A percentile compares a stretch with the other conserved stretches of the same genome.
These are phyloP conservation scores for Colletotrichum siamense DNA, from an alignment of 2,329 filamentous ascomycete species.

Conservation along the genomic window DNA sequence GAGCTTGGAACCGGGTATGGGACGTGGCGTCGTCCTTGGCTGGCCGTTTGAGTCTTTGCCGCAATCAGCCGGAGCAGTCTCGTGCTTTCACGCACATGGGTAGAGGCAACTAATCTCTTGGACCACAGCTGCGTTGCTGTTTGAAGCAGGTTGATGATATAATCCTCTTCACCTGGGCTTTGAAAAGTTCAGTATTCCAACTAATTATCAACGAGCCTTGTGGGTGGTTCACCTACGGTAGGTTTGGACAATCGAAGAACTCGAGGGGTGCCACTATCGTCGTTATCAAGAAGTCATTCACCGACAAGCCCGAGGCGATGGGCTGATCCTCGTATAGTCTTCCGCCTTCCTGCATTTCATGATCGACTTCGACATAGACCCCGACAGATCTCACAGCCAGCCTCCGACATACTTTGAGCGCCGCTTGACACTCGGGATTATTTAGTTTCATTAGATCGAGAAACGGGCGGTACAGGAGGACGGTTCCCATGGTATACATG, in stretches of 20 bases:
- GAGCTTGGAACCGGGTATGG: not conserved
- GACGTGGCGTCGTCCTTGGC: not conserved
- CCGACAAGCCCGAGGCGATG: not conserved
- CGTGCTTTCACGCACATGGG: not conserved
- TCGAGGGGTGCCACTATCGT: not conserved
- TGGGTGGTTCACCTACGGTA: not conserved
- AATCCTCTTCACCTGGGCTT: not conserved
- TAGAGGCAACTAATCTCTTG: not conserved
- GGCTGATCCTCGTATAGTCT: not conserved
- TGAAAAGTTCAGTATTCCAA: not conserved
- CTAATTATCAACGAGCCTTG: not conserved
- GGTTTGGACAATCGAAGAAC: not conserved
- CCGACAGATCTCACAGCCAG: not conserved
- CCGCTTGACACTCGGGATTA: not conserved
- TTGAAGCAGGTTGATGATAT: not conserved
- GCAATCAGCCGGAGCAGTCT: not conserved
- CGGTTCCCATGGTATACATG: not conserved
- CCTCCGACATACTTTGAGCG: not conserved
- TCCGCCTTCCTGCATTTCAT: not conserved
- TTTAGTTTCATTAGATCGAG: not conserved
- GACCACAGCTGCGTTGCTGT: not conserved
- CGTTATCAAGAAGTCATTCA: not conserved
- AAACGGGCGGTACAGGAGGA: not conserved
- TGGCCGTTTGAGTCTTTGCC: not conserved
- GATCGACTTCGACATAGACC: not conserved